Conservation (phyloP, 306 rosid genomes). For the Carpinus viminea region DNA sequence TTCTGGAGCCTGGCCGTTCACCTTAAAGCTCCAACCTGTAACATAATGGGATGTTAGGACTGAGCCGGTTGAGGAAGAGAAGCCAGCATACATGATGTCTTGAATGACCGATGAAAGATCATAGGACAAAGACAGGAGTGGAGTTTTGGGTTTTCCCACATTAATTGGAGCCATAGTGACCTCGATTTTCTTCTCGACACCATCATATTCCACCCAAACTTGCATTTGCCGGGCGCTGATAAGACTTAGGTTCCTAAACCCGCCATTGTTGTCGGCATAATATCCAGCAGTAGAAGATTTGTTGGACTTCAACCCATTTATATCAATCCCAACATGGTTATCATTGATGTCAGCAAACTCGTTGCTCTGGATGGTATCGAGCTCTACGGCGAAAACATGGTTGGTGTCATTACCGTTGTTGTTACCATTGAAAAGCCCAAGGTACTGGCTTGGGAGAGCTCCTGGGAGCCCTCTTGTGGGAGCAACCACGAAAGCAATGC, state of each 20-base stretch:
- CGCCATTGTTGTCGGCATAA: conserved; percentile 24
- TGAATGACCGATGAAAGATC: conserved; percentile 53
- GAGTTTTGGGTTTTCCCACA: conserved; percentile 40
- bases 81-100: conserved; percentile 56
- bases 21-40: conserved; percentile 67
- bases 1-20: conserved; percentile 47
- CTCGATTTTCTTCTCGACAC: conserved; percentile 45
- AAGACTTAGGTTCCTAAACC: conserved; percentile 44
- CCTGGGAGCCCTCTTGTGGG: too few species aligned
- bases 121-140: conserved; percentile 42
- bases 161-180: conserved; percentile 58
- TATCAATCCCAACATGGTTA: too few species aligned
- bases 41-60: conserved; percentile 49
- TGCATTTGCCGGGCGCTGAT: conserved; percentile 50
- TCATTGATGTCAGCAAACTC: too few species aligned
- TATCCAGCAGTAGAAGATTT: too few species aligned
- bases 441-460: too few species aligned
- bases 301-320: too few species aligned
- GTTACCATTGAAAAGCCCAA: too few species aligned
- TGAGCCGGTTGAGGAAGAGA: conserved; percentile 70
- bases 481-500: too few species aligned
- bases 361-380: too few species aligned
- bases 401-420: too few species aligned
- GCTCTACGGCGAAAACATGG: too few species aligned
- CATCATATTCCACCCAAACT: conserved; percentile 64